Conservation (phyloP, 2,329 filamentous ascomycete species). For the Fusarium mundagurra region DNA sequence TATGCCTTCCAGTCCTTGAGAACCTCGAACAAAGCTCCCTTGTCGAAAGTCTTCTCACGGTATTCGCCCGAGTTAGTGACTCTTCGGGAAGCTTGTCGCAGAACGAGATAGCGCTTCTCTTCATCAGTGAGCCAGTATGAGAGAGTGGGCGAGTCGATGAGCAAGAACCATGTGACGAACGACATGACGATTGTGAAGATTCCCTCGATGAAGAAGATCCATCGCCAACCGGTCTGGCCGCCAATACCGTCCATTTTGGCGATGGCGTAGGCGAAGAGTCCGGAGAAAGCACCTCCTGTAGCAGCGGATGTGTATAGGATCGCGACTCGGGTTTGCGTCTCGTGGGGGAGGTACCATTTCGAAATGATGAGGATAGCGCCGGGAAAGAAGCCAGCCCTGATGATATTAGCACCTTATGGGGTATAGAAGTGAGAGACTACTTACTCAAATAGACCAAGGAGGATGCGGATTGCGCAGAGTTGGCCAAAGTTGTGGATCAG, state of each 20-base stretch:
- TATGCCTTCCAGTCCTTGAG: conserved; percentile 48
- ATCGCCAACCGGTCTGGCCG: conserved; percentile 33
- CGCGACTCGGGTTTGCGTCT: conserved; percentile 43
- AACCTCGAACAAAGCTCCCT: conserved; percentile 9
- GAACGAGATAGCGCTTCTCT: conserved; percentile 28
- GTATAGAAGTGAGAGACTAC: fast-evolving
- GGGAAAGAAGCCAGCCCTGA: conserved; percentile 44
- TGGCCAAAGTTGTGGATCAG: conserved; percentile 26
- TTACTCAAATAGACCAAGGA: conserved; percentile 25
- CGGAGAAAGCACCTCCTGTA: conserved; percentile 37
- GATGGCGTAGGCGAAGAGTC: conserved; percentile 36
- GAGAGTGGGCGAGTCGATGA: conserved; percentile 45
- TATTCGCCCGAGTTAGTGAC: conserved; percentile 25
- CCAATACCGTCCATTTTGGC: conserved; percentile 33
- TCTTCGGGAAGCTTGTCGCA: conserved; percentile 24
- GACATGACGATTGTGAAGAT: conserved; percentile 47
- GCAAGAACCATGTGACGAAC: conserved; percentile 58
- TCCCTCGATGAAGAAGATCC: conserved; percentile 43
- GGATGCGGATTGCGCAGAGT: conserved; percentile 16
- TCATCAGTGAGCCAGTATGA: conserved; percentile 34
- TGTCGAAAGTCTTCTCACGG: conserved; percentile 22
- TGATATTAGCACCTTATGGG: not conserved
- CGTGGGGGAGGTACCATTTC: conserved; percentile 46
- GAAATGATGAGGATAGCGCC: conserved; percentile 44
- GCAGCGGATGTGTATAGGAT: conserved; percentile 44